Conservation (phyloP, 768 basidiomycete genomes). For the Candolleomyces eurysporus region DNA sequence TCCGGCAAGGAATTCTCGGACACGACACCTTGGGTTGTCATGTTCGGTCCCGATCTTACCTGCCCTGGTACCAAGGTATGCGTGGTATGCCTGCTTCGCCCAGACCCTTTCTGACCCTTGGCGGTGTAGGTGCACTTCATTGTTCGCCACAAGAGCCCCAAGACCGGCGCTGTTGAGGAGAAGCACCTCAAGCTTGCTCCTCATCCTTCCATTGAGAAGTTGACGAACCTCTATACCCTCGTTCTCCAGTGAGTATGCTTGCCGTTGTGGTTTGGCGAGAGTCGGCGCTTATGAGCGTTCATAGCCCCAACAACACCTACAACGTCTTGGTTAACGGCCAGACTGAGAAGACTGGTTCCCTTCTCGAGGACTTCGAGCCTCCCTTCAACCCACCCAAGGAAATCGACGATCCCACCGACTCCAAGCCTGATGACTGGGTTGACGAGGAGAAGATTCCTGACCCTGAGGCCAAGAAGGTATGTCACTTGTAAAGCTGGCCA, state of each 20-base stretch:
- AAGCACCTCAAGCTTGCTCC: conserved; percentile 89
- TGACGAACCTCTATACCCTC: conserved; percentile 93
- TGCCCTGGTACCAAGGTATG: conserved; percentile 87
- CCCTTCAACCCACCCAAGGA: conserved; percentile 90
- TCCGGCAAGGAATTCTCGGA: conserved; percentile 92
- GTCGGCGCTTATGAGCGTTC: conserved; percentile 4
- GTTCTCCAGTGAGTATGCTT: conserved; percentile 69
- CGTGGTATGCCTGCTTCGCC: neutral
- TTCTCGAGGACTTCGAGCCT: conserved; percentile 93
- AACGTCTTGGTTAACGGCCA: conserved; percentile 90
- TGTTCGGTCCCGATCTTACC: conserved; percentile 97
- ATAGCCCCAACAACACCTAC: conserved; percentile 90
- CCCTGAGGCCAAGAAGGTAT: conserved; percentile 76
- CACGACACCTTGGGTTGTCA: conserved; percentile 91
- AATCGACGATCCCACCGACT: conserved; percentile 90
- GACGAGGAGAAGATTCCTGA: conserved; percentile 85
- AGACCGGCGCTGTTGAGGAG: conserved; percentile 92
- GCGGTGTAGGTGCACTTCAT: conserved; percentile 87
- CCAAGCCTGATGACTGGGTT: conserved; percentile 92
- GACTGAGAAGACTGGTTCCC: conserved; percentile 70
- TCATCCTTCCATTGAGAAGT: conserved; percentile 83
- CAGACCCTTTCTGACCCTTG: neutral
- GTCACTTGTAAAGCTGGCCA: conserved; percentile 10
- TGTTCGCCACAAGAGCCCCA: conserved; percentile 95
- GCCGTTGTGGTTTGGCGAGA: neutral